phyloP scores from a whole-genome alignment of 768 basidiomycete genomes.

The Leccinum subtestaceum region DNA sequence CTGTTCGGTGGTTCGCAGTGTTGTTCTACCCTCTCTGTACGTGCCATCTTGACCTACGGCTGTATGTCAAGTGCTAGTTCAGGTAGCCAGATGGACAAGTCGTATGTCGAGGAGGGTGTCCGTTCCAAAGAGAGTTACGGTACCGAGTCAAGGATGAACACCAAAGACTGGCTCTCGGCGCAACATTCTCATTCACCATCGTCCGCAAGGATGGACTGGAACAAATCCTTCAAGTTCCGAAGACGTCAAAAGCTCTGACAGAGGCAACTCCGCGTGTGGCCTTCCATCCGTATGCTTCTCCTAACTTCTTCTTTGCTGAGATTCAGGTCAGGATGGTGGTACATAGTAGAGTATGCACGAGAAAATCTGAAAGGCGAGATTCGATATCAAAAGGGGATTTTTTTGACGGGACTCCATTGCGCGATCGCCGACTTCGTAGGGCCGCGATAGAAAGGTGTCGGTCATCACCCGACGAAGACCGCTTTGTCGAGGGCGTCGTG shows the following conservation, averaged over 20 bases:
- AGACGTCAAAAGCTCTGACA: neutral
- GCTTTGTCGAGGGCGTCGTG: neutral
- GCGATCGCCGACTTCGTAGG: neutral
- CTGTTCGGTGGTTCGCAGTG: neutral
- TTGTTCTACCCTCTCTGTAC: neutral
- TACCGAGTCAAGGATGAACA: neutral
- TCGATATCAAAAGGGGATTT: neutral
- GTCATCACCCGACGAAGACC: neutral
- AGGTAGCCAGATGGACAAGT: neutral
- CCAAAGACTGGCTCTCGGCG: neutral
- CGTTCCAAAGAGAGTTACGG: neutral
- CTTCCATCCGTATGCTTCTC: neutral
- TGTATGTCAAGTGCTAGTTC: neutral
- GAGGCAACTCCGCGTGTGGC: neutral
- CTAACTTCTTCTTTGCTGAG: neutral
- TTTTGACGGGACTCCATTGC: neutral
- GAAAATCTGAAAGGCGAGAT: neutral
- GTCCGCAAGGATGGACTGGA: neutral
- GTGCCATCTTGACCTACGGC: neutral
- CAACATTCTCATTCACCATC: neutral
- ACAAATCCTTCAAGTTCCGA: neutral
- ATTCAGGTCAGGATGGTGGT: neutral
- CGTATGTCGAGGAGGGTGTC: neutral
- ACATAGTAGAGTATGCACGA: neutral
- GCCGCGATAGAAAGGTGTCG: neutral